Conservation (phyloP, 352 stramenopile species). For the Thraustotheca clavata region DNA sequence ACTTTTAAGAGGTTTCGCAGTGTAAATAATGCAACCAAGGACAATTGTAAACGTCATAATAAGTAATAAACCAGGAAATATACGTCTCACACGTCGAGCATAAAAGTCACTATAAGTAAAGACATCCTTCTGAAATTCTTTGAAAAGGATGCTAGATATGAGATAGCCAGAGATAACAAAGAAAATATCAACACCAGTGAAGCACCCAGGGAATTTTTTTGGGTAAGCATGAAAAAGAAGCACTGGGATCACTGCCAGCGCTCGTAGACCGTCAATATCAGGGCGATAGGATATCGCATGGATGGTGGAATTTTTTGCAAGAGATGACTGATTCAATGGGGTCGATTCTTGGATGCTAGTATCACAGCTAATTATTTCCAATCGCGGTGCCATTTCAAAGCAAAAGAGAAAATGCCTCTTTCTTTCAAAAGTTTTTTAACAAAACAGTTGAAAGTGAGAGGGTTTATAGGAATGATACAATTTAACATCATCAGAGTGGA, state of each 20-base stretch:
- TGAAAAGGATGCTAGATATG: conserved; percentile 18
- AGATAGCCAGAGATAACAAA: conserved; percentile 23
- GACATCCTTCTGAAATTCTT: neutral
- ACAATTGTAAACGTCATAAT: neutral
- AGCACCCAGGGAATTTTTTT: neutral
- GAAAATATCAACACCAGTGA: conserved; percentile 20
- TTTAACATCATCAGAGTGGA: too few relatives aligned
- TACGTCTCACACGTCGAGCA: neutral
- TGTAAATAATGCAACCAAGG: neutral
- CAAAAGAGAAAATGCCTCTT: too few relatives aligned
- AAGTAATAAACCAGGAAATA: neutral
- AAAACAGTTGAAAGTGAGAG: too few relatives aligned
- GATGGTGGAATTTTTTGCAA: too few relatives aligned
- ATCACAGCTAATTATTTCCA: too few relatives aligned
- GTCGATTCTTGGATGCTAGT: too few relatives aligned
- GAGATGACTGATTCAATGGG: too few relatives aligned
- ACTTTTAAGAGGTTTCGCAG: neutral
- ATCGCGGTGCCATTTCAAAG: too few relatives aligned
- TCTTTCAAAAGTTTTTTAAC: too few relatives aligned
- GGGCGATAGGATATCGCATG: too few relatives aligned
- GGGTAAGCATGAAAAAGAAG: conserved; percentile 20
- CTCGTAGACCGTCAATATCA: conserved; percentile 19
- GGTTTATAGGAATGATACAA: too few relatives aligned
- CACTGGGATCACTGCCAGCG: conserved; percentile 8
- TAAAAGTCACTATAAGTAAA: conserved; percentile 7